phyloP scores from a whole-genome alignment of 1,284 basidiomycete genomes.

The Cryptococcus sp. region DNA sequence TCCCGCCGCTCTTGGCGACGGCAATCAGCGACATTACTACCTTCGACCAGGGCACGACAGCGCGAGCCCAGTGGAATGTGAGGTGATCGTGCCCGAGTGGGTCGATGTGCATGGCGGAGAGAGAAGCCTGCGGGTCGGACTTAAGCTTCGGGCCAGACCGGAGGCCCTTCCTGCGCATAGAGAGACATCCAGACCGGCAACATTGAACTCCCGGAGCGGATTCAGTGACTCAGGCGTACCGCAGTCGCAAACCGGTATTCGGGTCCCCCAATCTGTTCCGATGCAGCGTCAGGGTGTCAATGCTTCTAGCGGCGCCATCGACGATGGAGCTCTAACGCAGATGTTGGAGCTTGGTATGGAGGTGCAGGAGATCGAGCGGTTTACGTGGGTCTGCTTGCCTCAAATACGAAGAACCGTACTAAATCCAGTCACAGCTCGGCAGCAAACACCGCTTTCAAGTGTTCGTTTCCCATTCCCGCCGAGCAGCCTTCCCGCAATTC shows the following conservation, averaged over 20 bases:
- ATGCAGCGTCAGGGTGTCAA: constrained; percentile 16
- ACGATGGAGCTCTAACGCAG: constrained; percentile 19
- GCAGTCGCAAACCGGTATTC: too few relatives aligned
- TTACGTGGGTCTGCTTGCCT: constrained; percentile 29
- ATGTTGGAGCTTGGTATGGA: constrained; percentile 50
- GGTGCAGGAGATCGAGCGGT: constrained; percentile 47
- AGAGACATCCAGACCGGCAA: too few relatives aligned
- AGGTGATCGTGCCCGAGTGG: constrained; percentile 47
- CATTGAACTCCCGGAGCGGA: too few relatives aligned
- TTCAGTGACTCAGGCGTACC: too few relatives aligned
- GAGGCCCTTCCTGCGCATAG: too few relatives aligned
- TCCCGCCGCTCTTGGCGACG: constrained; percentile 20
- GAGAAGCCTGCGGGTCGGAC: constrained; percentile 34
- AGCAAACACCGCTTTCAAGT: background rate
- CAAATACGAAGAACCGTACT: background rate
- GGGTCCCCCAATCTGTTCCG: constrained; percentile 7
- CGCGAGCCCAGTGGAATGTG: constrained; percentile 41
- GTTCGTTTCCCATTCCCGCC: constrained; percentile 36
- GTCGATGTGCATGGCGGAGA: constrained; percentile 46
- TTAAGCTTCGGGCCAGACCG: constrained; percentile 38
- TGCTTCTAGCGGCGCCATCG: too few relatives aligned
- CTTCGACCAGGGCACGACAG: constrained; percentile 27
- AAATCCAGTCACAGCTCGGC: background rate
- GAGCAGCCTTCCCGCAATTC: constrained; percentile 36
- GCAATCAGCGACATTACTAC: constrained; percentile 29